Percentiles rank a stretch among this genome's conserved stretches.
Evolutionary conservation across 441 rosid genomes (phyloP).

Genomic region (Macaranga tanarius): DNA sequence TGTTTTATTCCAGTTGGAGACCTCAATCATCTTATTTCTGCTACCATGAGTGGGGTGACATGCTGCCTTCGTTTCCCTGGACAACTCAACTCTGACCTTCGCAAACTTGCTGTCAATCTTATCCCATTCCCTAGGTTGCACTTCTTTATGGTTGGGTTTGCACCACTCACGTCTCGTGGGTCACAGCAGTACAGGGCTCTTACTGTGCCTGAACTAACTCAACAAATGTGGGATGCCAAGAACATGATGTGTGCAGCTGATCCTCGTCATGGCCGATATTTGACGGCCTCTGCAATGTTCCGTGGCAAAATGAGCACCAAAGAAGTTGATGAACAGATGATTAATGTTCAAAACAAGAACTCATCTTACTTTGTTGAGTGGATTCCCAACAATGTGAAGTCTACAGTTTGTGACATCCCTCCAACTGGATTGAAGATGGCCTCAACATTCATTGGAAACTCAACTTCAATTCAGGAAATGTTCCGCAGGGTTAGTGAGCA

Average conservation of each 20-base stretch:
- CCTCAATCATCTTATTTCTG: slow-evolving; percentile 56
- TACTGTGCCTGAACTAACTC: slow-evolving; percentile 58
- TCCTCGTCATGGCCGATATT: slow-evolving; percentile 57
- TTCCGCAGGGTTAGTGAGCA: slow-evolving; percentile 58
- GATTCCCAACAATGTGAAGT: slow-evolving; percentile 55
- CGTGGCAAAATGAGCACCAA: slow-evolving; percentile 63
- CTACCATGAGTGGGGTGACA: slow-evolving; percentile 63
- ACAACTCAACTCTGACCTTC: slow-evolving; percentile 54
- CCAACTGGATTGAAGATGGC: slow-evolving; percentile 56
- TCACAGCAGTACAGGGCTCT: slow-evolving; percentile 64
- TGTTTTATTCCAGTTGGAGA: slow-evolving; percentile 41
- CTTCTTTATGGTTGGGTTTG: slow-evolving; percentile 64
- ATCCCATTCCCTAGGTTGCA: slow-evolving; percentile 59
- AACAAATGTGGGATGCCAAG: slow-evolving; percentile 65
- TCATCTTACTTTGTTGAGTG: slow-evolving; percentile 57
- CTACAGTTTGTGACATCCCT: slow-evolving; percentile 56
- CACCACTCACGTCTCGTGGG: slow-evolving; percentile 56
- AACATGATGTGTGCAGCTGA: slow-evolving; percentile 65
- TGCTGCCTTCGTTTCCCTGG: slow-evolving; percentile 67
- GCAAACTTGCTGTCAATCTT: slow-evolving; percentile 58
- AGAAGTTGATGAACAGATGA: slow-evolving; percentile 56
- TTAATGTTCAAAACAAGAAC: slow-evolving; percentile 56
- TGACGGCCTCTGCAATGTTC: slow-evolving; percentile 58
- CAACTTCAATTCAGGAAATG: slow-evolving; percentile 55
- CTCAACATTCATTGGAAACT: slow-evolving; percentile 51